phyloP scores from a whole-genome alignment of 2,329 filamentous ascomycete genomes.

The Neonectria hederae region DNA sequence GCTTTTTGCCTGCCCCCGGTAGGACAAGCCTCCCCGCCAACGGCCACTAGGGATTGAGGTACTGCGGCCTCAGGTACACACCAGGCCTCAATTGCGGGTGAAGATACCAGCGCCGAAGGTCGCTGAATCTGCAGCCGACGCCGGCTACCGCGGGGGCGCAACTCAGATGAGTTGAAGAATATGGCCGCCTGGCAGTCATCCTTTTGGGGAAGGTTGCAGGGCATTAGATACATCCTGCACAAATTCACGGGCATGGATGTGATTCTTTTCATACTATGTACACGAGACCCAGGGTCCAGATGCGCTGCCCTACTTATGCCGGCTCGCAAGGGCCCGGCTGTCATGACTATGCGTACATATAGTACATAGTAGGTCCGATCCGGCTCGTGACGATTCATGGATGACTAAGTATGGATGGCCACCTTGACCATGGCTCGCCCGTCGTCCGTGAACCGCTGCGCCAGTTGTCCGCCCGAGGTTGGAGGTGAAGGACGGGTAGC shows the following conservation, averaged over 20 bases:
- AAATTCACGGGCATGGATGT: constrained; percentile 12
- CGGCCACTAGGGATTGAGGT: constrained; percentile 39
- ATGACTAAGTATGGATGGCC: neutral
- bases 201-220: constrained; percentile 14
- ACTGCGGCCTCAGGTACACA: constrained; percentile 34
- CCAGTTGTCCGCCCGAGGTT: constrained; percentile 26
- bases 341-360: no score
- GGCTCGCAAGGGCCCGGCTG: no score
- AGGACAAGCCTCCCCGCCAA: constrained; percentile 33
- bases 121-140: constrained; percentile 33
- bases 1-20: constrained; percentile 26
- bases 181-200: neutral
- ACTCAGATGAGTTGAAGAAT: constrained; percentile 12
- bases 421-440: constrained; percentile 1
- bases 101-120: constrained; percentile 36
- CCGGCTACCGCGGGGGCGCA: constrained; percentile 34
- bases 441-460: constrained; percentile 15
- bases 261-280: constrained; percentile 10
- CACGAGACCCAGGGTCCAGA: constrained; percentile 14
- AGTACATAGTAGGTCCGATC: constrained; percentile 1
- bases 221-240: constrained; percentile 4
- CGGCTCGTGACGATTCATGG: constrained; percentile 17
- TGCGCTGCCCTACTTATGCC: no score
- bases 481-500: constrained; percentile 8
- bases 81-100: constrained; percentile 26